Conservation (phyloP, 2,329 filamentous ascomycete genomes). For the Hymenoscyphus fraxineus region DNA sequence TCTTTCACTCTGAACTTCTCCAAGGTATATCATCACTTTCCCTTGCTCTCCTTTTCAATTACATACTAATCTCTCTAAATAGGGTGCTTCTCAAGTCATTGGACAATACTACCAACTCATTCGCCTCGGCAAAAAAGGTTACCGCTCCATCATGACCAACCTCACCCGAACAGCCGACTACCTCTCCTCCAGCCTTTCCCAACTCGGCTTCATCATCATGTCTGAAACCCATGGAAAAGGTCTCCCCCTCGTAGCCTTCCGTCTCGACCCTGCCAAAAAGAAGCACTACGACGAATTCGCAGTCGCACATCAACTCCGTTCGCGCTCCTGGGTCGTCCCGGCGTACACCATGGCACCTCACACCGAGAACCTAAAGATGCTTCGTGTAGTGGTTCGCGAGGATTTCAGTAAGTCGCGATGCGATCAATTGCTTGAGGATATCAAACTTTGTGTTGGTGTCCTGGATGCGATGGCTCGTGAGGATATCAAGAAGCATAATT, state of each 20-base stretch:
- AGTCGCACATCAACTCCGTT: conserved; percentile 78
- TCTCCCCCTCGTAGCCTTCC: conserved; percentile 86
- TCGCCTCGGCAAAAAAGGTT: conserved; percentile 87
- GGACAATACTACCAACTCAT: conserved; percentile 98
- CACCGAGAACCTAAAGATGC: conserved; percentile 79
- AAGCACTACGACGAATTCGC: conserved; percentile 70
- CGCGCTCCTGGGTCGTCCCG: conserved; percentile 87
- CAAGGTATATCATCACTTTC: conserved; percentile 45
- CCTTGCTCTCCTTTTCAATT: neutral
- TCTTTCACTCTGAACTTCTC: conserved; percentile 98
- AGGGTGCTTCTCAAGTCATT: conserved; percentile 84
- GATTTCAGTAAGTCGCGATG: conserved; percentile 83
- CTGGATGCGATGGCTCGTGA: conserved; percentile 72
- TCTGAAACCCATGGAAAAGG: conserved; percentile 73
- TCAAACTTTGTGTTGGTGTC: conserved; percentile 70
- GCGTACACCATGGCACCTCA: conserved; percentile 97
- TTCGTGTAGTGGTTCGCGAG: conserved; percentile 87
- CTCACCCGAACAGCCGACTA: conserved; percentile 88
- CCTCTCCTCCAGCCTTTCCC: conserved; percentile 67
- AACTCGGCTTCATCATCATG: conserved; percentile 83
- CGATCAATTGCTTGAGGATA: conserved; percentile 72
- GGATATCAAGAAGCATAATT: conserved; percentile 64
- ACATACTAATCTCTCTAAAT: neutral
- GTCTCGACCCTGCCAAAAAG: conserved; percentile 47
- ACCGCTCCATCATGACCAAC: conserved; percentile 91